A percentile compares a stretch with the other conserved stretches of the same genome.
Evolutionary conservation across 2,329 filamentous ascomycete genomes (phyloP).

Genomic region (Emericellopsis atlantica): DNA sequence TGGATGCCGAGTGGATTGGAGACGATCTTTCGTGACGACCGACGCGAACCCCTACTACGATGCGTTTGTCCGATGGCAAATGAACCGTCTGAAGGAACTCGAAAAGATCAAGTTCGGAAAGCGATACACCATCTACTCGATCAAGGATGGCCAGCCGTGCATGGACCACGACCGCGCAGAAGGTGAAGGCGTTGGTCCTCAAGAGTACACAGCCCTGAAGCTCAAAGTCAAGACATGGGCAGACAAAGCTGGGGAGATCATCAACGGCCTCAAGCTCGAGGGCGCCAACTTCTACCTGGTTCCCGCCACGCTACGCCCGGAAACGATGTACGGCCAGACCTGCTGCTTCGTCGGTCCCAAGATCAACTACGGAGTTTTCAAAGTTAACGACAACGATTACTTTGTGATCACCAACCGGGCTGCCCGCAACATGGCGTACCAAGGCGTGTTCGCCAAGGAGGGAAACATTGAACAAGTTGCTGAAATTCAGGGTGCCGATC

Average conservation of each 20-base stretch:
- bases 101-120: conserved; percentile 91
- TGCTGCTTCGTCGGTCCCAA: conserved; percentile 91
- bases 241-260: conserved; percentile 54
- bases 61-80: conserved; percentile 91
- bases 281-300: conserved; percentile 78
- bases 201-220: conserved; percentile 90
- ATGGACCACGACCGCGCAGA: conserved; percentile 35
- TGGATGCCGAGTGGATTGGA: conserved; percentile 84
- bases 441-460: conserved; percentile 70
- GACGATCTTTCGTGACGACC: conserved; percentile 84
- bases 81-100: conserved; percentile 80
- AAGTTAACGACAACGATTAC: conserved; percentile 55
- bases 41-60: conserved; percentile 97
- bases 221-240: conserved; percentile 86
- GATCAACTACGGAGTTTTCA: conserved; percentile 81
- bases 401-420: conserved; percentile 78
- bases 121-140: conserved; percentile 75
- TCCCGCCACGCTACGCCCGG: conserved; percentile 81
- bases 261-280: conserved; percentile 68
- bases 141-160: conserved; percentile 31
- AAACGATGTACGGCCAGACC: conserved; percentile 98
- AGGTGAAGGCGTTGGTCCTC: conserved; percentile 48
- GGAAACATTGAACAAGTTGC: conserved; percentile 63
- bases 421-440: conserved; percentile 94
- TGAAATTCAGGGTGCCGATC: conserved; percentile 63